These are phyloP conservation scores for Lactarius vividus DNA, from an alignment of 768 basidiomycete genomes.

Conservation along the genomic window DNA sequence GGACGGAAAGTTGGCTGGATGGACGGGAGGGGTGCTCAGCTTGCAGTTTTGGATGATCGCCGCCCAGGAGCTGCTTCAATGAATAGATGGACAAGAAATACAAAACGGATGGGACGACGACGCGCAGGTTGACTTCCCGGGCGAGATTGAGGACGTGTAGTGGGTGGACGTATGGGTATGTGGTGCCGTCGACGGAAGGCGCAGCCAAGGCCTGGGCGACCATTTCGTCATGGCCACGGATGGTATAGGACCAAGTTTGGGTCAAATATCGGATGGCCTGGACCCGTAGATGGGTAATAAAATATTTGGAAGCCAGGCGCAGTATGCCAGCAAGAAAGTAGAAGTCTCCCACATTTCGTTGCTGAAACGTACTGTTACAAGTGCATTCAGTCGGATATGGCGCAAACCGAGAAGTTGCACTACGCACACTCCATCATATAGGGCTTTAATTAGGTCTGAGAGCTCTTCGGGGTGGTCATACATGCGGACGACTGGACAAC, in stretches of 20 bases:
- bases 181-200: constrained; percentile 42
- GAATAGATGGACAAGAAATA: constrained; percentile 61
- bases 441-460: constrained; percentile 48
- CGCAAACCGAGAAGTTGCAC: constrained; percentile 15
- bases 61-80: constrained; percentile 46
- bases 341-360: constrained; percentile 48
- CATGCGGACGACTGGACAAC: constrained; percentile 52
- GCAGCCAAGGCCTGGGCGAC: constrained; percentile 46
- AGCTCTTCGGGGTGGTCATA: constrained; percentile 51
- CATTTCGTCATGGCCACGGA: constrained; percentile 57
- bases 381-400: neutral
- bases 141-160: constrained; percentile 57
- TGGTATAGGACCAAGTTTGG: constrained; percentile 51
- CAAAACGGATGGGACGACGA: constrained; percentile 49
- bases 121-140: constrained; percentile 45
- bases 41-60: constrained; percentile 52
- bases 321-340: constrained; percentile 55
- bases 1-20: constrained; percentile 40
- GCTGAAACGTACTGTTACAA: constrained; percentile 40
- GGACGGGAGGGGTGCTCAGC: constrained; percentile 50
- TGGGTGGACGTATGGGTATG: constrained; percentile 60
- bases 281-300: constrained; percentile 50
- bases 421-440: constrained; percentile 58
- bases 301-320: constrained; percentile 59
- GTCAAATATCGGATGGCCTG: constrained; percentile 49